Percentiles rank a stretch among this genome's conserved stretches.
Conservation (phyloP, 352 stramenopile genomes). For the Pythium rishiriense region DNA sequence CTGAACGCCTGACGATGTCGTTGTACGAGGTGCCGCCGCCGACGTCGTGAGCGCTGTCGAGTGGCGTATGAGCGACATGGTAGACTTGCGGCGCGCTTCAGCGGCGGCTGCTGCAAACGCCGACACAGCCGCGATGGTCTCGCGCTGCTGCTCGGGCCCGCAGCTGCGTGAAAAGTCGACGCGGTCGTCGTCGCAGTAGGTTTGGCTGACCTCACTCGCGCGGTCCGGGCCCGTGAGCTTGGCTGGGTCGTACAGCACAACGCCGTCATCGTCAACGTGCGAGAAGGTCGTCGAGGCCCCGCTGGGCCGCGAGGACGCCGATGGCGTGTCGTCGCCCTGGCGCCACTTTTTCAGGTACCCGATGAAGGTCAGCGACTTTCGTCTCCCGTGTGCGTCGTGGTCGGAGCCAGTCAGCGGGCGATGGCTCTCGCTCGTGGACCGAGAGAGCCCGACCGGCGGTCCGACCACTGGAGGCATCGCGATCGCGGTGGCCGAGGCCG, state of each 20-base stretch:
- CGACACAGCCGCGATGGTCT: constrained; percentile 48
- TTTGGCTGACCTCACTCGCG: neutral
- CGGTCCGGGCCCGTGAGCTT: neutral
- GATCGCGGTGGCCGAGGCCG: constrained; percentile 3
- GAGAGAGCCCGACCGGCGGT: neutral
- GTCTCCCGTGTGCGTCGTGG: neutral
- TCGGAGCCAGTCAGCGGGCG: neutral
- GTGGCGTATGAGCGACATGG: constrained; percentile 50
- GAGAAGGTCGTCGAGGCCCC: constrained; percentile 7
- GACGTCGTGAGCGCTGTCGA: constrained; percentile 21
- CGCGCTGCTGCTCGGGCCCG: constrained; percentile 16
- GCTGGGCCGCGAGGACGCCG: neutral
- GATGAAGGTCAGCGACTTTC: constrained; percentile 9
- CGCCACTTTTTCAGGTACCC: constrained; percentile 22
- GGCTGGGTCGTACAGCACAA: constrained; percentile 22
- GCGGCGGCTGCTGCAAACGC: constrained; percentile 51
- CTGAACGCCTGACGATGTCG: constrained; percentile 23
- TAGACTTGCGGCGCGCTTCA: constrained; percentile 53
- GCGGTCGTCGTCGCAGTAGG: neutral
- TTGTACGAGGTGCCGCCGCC: neutral
- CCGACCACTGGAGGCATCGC: neutral
- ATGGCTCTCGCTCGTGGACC: constrained; percentile 11
- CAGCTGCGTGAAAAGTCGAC: constrained; percentile 5
- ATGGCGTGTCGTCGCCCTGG: neutral
- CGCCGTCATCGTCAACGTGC: constrained; percentile 18